phyloP scores from a whole-genome alignment of 352 stramenopile species.

The Pythium sukuiense region DNA sequence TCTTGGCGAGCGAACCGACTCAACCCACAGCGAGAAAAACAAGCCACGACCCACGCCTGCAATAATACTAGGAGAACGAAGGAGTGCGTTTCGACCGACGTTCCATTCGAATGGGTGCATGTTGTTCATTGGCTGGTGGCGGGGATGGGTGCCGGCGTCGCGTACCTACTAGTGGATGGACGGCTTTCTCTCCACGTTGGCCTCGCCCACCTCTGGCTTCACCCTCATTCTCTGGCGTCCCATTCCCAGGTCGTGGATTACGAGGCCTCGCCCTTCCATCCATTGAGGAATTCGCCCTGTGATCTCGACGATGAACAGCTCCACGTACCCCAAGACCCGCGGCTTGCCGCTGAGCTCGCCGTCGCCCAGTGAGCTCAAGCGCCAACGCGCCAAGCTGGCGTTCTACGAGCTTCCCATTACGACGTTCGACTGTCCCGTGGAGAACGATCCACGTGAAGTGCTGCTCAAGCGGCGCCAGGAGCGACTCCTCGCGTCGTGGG shows the following conservation, averaged over 20 bases:
- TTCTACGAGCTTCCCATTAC: conserved; percentile 30
- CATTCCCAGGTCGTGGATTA: neutral
- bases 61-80: conserved; percentile 3
- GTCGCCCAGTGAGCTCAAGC: conserved; percentile 6
- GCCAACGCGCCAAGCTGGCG: conserved; percentile 18
- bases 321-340: neutral
- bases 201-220: too few relatives aligned
- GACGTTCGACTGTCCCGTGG: conserved; percentile 19
- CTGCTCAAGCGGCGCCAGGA: neutral
- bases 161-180: neutral
- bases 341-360: neutral
- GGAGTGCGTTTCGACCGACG: neutral
- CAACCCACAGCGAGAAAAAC: conserved; percentile 2
- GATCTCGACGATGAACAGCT: neutral
- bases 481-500: neutral
- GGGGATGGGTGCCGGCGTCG: neutral
- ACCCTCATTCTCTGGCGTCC: neutral
- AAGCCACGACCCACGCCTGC: neutral
- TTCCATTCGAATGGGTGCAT: neutral
- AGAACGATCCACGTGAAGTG: conserved; percentile 22
- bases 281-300: neutral
- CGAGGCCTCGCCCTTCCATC: too few relatives aligned
- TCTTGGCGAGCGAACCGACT: neutral
- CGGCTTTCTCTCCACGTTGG: neutral
- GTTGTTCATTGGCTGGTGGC: neutral